phyloP scores from a whole-genome alignment of 2,329 filamentous ascomycete species.

The Myriosclerotinia scirpicola region DNA sequence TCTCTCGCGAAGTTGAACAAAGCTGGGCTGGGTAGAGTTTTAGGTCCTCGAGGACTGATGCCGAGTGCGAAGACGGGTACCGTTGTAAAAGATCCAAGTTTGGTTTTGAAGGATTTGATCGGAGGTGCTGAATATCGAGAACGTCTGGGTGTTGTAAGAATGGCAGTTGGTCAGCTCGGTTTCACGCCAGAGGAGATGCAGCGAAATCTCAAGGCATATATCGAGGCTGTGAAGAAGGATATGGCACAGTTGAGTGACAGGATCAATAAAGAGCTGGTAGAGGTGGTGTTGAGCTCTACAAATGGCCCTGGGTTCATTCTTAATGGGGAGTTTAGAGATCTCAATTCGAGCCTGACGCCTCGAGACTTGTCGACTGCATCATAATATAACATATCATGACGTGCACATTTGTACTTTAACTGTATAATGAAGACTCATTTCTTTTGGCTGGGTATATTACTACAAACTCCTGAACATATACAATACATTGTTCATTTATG shows the following conservation, averaged over 20 bases:
- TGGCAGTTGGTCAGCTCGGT: slow-evolving; percentile 87
- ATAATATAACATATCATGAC: slow-evolving; percentile 30
- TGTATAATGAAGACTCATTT: slow-evolving; percentile 41
- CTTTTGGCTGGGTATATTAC: slow-evolving; percentile 33
- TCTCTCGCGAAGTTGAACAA: slow-evolving; percentile 78
- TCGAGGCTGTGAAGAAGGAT: slow-evolving; percentile 77
- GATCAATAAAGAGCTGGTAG: slow-evolving; percentile 70
- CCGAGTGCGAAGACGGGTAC: slow-evolving; percentile 85
- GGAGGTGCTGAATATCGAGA: slow-evolving; percentile 88
- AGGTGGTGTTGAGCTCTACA: slow-evolving; percentile 81
- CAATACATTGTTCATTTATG: slow-evolving; percentile 23
- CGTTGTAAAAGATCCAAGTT: slow-evolving; percentile 75
- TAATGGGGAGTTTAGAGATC: slow-evolving; percentile 72
- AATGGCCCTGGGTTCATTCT: slow-evolving; percentile 83
- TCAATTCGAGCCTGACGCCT: slow-evolving; percentile 56
- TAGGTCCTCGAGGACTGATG: slow-evolving; percentile 92
- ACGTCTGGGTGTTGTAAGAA: slow-evolving; percentile 75
- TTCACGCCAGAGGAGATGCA: slow-evolving; percentile 86
- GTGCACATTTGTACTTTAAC: slow-evolving; percentile 42
- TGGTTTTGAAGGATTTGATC: slow-evolving; percentile 76
- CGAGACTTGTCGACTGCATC: slow-evolving; percentile 53
- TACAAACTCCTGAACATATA: slow-evolving; percentile 50
- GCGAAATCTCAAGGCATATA: slow-evolving; percentile 76
- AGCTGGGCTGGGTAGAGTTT: slow-evolving; percentile 73
- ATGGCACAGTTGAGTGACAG: slow-evolving; percentile 63